phyloP scores from a whole-genome alignment of 2,329 filamentous ascomycete species.

The Botryotinia globosa region DNA sequence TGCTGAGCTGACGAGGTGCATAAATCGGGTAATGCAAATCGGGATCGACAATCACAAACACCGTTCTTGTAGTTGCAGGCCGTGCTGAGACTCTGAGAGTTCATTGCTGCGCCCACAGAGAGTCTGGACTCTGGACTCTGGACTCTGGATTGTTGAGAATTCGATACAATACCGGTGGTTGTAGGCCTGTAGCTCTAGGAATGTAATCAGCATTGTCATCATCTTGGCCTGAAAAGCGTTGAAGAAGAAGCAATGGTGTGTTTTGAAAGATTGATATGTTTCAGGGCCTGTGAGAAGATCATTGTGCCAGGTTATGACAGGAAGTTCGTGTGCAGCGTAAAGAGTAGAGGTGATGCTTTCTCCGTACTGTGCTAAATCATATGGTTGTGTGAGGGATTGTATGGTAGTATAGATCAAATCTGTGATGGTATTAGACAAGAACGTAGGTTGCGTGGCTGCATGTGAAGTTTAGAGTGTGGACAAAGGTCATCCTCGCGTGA shows the following conservation, averaged over 20 bases:
- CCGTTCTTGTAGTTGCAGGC: neutral
- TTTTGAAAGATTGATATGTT: neutral
- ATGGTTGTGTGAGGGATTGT: neutral
- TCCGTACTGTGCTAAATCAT: neutral
- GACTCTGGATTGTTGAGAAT: neutral
- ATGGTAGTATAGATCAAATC: neutral
- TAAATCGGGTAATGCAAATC: neutral
- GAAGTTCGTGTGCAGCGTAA: neutral
- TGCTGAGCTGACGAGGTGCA: neutral
- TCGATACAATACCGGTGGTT: neutral
- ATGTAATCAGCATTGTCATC: neutral
- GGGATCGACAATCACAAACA: neutral
- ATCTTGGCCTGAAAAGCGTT: neutral
- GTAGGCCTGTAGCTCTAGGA: neutral
- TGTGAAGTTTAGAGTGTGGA: neutral
- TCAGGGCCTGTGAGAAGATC: neutral
- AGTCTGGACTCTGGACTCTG: constrained; percentile 4
- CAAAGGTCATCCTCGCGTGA: neutral
- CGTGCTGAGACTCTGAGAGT: neutral
- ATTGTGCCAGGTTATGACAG: neutral
- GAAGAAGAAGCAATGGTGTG: neutral
- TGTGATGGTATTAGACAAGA: neutral
- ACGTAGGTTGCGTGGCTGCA: neutral
- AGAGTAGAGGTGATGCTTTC: neutral
- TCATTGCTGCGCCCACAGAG: neutral